phyloP scores from a whole-genome alignment of 148 eudicot genomes.

The Nyssa sinensis region DNA sequence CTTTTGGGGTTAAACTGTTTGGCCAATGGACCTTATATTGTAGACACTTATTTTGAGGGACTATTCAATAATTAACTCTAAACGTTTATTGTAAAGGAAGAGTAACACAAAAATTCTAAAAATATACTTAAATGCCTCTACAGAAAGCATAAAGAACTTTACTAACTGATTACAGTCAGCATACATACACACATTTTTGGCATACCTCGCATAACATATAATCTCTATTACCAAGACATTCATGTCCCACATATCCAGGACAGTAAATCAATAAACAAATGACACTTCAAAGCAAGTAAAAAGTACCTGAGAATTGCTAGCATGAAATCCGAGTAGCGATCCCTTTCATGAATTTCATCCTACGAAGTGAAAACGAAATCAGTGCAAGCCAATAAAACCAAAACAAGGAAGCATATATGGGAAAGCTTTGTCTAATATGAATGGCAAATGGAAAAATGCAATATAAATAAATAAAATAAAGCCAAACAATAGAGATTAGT shows the following conservation, averaged over 20 bases:
- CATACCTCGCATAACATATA: neutral
- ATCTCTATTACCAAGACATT: neutral
- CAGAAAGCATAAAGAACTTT: neutral
- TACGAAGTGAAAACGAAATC: conserved; percentile 28
- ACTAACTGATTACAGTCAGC: neutral
- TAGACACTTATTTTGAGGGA: no score
- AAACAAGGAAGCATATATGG: neutral
- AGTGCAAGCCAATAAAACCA: neutral
- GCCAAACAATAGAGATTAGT: neutral
- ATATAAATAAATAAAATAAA: neutral
- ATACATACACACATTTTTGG: neutral
- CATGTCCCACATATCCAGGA: neutral
- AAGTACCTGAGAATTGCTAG: conserved; percentile 87
- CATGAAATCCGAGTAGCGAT: conserved; percentile 83
- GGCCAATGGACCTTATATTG: no score
- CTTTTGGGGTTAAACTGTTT: no score
- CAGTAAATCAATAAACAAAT: neutral
- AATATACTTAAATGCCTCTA: neutral
- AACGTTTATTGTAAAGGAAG: neutral
- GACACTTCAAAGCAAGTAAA: neutral
- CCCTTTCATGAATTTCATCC: conserved; percentile 99
- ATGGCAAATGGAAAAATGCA: neutral
- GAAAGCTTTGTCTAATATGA: neutral
- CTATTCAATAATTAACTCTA: no score
- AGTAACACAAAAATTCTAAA: neutral